Percentiles rank a stretch among this genome's conserved stretches.
Conservation (phyloP, 345 rosid species). For the Eucalyptus coolabah region DNA sequence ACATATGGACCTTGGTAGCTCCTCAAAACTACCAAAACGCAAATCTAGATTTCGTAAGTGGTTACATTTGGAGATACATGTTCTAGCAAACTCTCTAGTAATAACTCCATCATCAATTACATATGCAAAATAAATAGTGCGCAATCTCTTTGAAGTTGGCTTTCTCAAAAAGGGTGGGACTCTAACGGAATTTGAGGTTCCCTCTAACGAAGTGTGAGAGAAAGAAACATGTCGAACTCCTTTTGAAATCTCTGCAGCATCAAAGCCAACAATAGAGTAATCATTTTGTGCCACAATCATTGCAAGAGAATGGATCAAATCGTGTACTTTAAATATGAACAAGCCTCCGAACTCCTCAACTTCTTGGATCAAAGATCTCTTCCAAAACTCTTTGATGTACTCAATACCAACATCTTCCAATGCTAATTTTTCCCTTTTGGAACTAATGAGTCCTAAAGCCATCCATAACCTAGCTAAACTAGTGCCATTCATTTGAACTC, state of each 20-base stretch:
- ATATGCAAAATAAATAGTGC: rapidly evolving
- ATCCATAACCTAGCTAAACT: rapidly evolving
- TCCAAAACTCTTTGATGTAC: neutral
- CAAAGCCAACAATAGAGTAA: neutral
- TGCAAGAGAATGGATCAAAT: neutral
- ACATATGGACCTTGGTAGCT: neutral
- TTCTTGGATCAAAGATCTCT: neutral
- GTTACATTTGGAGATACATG: neutral
- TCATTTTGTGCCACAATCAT: neutral
- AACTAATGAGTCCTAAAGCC: neutral
- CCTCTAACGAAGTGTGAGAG: rapidly evolving
- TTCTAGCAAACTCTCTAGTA: neutral
- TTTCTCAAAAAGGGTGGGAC: neutral
- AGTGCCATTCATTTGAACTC: rapidly evolving
- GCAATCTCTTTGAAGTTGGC: rapidly evolving
- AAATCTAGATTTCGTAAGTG: too few species aligned
- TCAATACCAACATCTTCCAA: neutral
- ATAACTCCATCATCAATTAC: rapidly evolving
- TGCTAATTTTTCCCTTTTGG: rapidly evolving
- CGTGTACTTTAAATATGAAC: rapidly evolving
- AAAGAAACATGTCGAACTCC: rapidly evolving
- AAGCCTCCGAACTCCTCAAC: rapidly evolving
- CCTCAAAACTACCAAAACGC: rapidly evolving
- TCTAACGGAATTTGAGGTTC: rapidly evolving
- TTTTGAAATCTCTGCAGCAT: neutral